Evolutionary conservation across 2,329 filamentous ascomycete genomes (phyloP), one percentile per base, ranked within the genome.

Genomic region (Colletotrichum theobromicola): DNA sequence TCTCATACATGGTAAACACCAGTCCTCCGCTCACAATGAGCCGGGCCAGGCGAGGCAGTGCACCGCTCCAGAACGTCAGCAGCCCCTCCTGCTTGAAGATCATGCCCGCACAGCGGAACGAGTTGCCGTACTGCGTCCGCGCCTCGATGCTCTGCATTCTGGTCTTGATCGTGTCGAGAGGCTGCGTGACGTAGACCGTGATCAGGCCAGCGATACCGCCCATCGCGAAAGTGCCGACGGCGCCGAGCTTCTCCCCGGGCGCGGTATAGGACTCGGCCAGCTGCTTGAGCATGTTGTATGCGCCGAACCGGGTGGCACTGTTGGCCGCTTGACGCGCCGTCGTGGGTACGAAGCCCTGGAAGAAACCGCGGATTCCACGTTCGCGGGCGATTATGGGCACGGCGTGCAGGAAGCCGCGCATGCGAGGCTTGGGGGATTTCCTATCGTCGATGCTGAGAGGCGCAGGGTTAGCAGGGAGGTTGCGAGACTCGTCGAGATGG

Each of bases 1-100:
- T 98, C 87, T 98, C 96, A 83, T 98, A 97, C 93, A 98, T 97
- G 26, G 97, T 97, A 82, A 99, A 99, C 53, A 99, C 97, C 81
- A 99, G 98, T 21, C 97, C 97, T 70, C 97, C 97, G 81, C 95
- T 98, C 84, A 98, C 84, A 55, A 98, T 94, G 78, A 99, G 83
- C 72, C 97, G 89, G 28, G 92, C 96, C 80, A 99, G 84, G 68
- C 97, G 89, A 2, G 97, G 97, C 78, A 98, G 81, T 26, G 97
- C 96, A 30, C 97, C 97, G 78, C 94, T 96, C 97, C 97, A 99
- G 77, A 98, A 94, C 1, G 96, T 98, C 53, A 96, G 83, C 15
- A 98, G 70, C 3, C 97, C 96, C 85, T 99, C 97, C 67, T 98
- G 92, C 84, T 92, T 94, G 83, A 97, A 94, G 77, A 99, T 98